Conservation (phyloP, 768 basidiomycete species). For the Leccinum variicolor region DNA sequence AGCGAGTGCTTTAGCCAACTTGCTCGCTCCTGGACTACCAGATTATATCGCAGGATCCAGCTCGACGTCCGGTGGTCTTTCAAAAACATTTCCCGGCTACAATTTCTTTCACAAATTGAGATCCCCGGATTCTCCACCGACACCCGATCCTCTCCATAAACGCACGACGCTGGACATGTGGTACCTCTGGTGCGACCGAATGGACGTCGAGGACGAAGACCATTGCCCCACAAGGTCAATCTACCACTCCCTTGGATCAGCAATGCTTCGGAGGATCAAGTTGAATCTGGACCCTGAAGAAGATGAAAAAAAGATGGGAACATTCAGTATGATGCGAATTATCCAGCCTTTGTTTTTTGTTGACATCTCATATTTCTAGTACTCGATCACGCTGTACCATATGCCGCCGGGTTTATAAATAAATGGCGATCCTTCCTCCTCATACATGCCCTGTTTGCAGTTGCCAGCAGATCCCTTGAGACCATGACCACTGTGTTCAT, state of each 20-base stretch:
- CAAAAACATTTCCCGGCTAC: constrained; percentile 13
- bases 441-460: background rate
- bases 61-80: constrained; percentile 15
- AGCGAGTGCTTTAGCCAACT: constrained; percentile 1
- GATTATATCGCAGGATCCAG: constrained; percentile 15
- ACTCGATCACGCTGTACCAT: background rate
- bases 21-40: constrained; percentile 19
- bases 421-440: background rate
- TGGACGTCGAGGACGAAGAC: background rate
- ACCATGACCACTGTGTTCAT: constrained; percentile 5
- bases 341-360: background rate
- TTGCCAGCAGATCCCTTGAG: background rate
- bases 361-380: background rate
- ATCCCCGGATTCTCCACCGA: background rate
- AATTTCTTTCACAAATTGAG: background rate
- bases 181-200: background rate
- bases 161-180: constrained; percentile 4
- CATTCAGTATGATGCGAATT: background rate
- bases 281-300: background rate
- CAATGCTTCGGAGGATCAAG: background rate
- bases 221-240: background rate
- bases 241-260: background rate
- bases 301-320: background rate
- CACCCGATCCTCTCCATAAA: background rate
- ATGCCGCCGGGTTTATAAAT: background rate